phyloP scores from a whole-genome alignment of 2,329 filamentous ascomycete species.

The Aspergillus fructus region DNA sequence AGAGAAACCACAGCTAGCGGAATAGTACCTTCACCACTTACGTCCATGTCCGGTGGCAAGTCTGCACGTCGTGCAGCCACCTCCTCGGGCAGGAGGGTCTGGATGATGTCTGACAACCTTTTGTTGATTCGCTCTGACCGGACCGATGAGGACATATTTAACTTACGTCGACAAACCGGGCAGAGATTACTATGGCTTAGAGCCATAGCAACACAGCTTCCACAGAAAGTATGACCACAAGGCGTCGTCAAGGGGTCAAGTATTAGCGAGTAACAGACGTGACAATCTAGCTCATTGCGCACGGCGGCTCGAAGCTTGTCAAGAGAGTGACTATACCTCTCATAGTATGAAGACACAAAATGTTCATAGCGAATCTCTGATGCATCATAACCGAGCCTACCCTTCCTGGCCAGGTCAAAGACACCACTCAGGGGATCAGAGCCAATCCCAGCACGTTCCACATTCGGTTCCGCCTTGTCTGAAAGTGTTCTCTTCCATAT shows the following conservation, averaged over 20 bases:
- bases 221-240: constrained; percentile 89
- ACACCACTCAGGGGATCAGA: constrained; percentile 56
- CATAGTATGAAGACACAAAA: constrained; percentile 21
- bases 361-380: constrained; percentile 55
- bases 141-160: constrained; percentile 56
- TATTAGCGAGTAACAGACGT: constrained; percentile 81
- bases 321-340: constrained; percentile 51
- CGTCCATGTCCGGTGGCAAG: constrained; percentile 52
- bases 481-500: constrained; percentile 5
- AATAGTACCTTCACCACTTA: constrained; percentile 58
- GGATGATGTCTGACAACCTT: constrained; percentile 62
- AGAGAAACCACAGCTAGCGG: constrained; percentile 81
- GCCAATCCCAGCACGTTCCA: constrained; percentile 11
- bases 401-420: constrained; percentile 64
- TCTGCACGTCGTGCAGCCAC: constrained; percentile 58
- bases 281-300: constrained; percentile 76
- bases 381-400: constrained; percentile 55
- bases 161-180: constrained; percentile 71
- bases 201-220: constrained; percentile 71
- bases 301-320: constrained; percentile 60
- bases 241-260: constrained; percentile 78
- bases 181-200: constrained; percentile 77
- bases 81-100: constrained; percentile 67
- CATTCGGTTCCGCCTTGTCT: constrained; percentile 52
- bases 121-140: constrained; percentile 59